phyloP scores from a whole-genome alignment of 2,329 filamentous ascomycete species.

The Graphium sp. region DNA sequence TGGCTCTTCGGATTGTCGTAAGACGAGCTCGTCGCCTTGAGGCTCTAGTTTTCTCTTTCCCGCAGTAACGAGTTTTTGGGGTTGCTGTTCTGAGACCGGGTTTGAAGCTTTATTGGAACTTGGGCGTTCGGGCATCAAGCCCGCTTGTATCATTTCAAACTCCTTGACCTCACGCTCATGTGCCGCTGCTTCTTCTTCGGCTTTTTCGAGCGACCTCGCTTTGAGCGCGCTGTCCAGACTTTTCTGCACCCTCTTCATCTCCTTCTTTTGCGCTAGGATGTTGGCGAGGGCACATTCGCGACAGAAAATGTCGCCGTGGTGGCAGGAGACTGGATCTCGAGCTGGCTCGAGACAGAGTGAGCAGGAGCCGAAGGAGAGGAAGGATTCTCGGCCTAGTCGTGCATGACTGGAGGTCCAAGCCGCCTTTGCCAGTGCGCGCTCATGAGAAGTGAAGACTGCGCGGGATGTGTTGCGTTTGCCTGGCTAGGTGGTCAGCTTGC shows the following conservation, averaged over 20 bases:
- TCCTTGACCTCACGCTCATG: conserved; percentile 55
- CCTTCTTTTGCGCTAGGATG: conserved; percentile 78
- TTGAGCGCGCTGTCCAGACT: conserved; percentile 31
- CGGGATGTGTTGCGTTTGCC: conserved; percentile 82
- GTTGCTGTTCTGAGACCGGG: too few species aligned
- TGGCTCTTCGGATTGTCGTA: too few species aligned
- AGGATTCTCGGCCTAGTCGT: conserved; percentile 78
- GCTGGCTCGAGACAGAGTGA: conserved; percentile 72
- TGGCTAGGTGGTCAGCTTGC: conserved; percentile 11
- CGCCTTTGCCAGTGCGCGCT: conserved; percentile 65
- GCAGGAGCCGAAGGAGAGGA: conserved; percentile 81
- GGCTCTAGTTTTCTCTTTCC: conserved; percentile 16
- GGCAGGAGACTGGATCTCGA: conserved; percentile 68
- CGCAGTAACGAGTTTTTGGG: neutral
- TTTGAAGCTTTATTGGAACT: too few species aligned
- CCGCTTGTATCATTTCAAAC: conserved; percentile 75
- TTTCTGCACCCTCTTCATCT: conserved; percentile 68
- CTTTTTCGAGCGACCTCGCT: conserved; percentile 43
- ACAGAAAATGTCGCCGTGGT: conserved; percentile 81
- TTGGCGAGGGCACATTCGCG: conserved; percentile 86
- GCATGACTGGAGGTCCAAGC: conserved; percentile 71
- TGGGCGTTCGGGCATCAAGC: conserved; percentile 19
- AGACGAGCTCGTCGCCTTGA: too few species aligned
- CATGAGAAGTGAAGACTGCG: conserved; percentile 85
- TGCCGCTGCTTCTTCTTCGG: conserved; percentile 51